phyloP scores from a whole-genome alignment of 768 basidiomycete genomes.

The Rhizopogon roseolus region DNA sequence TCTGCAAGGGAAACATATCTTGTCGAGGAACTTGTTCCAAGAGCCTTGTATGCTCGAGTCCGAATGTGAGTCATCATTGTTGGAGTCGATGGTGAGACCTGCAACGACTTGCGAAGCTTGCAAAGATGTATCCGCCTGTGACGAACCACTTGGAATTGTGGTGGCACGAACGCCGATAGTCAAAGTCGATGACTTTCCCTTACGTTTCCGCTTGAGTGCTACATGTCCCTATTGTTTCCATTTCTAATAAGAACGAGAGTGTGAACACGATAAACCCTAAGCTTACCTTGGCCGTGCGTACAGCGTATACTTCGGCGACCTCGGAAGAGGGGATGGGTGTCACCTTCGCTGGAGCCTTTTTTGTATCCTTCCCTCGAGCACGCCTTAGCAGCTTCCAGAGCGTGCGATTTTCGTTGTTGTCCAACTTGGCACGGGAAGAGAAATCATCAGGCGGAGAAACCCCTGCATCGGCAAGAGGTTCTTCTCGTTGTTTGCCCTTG shows the following conservation, averaged over 20 bases:
- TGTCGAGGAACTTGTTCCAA: too few species aligned
- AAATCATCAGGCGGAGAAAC: background rate
- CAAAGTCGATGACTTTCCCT: too few species aligned
- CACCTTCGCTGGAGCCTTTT: background rate
- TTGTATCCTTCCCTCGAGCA: background rate
- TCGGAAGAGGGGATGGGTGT: background rate
- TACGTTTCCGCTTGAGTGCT: background rate
- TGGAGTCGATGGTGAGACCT: too few species aligned
- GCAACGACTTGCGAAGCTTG: background rate
- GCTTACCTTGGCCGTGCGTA: background rate
- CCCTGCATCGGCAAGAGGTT: background rate
- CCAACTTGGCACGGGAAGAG: too few species aligned
- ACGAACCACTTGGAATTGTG: background rate
- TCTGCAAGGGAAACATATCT: too few species aligned
- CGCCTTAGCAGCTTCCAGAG: background rate
- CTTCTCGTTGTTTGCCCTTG: background rate
- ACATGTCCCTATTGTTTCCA: background rate
- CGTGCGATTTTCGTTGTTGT: background rate
- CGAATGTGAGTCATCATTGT: too few species aligned
- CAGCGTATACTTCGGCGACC: background rate
- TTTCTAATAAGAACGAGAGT: too few species aligned
- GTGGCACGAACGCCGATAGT: background rate
- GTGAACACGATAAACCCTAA: background rate
- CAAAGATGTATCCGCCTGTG: background rate
- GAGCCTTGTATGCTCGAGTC: too few species aligned